A percentile compares a stretch with the other conserved stretches of the same genome.
These are phyloP conservation scores for Quercus rubra DNA, from an alignment of 306 rosid species.

Conservation along the genomic window DNA sequence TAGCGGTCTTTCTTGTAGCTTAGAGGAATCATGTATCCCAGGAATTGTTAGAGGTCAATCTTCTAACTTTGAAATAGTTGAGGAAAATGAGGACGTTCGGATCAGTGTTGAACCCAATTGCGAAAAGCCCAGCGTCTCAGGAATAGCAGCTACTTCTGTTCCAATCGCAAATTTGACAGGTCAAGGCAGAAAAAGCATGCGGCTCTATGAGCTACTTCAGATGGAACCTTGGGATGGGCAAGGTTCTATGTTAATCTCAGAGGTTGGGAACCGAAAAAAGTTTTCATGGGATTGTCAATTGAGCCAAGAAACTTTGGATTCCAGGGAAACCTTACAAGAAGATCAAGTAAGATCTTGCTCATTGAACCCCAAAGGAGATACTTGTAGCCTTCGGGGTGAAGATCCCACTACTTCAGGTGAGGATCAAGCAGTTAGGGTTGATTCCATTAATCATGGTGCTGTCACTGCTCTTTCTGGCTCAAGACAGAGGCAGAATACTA, in stretches of 20 bases:
- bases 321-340: slow-evolving; percentile 25
- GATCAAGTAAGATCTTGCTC: slow-evolving; percentile 25
- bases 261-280: slow-evolving; percentile 13
- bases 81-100: slow-evolving; percentile 28
- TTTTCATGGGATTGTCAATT: slow-evolving; percentile 13
- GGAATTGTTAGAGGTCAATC: slow-evolving; percentile 24
- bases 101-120: slow-evolving; percentile 24
- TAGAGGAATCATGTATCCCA: slow-evolving; percentile 23
- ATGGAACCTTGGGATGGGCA: slow-evolving; percentile 61
- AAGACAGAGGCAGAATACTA: slow-evolving; percentile 35
- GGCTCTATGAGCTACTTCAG: slow-evolving; percentile 64
- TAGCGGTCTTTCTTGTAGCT: slow-evolving; percentile 23
- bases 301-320: slow-evolving; percentile 23
- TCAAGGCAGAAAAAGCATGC: slow-evolving; percentile 57
- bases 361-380: slow-evolving; percentile 22
- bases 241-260: slow-evolving; percentile 19
- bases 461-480: slow-evolving; percentile 30
- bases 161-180: slow-evolving; percentile 38
- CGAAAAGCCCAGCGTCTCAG: slow-evolving; percentile 22
- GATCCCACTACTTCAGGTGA: slow-evolving; percentile 58
- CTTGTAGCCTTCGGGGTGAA: slow-evolving; percentile 35
- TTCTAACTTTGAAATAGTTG: slow-evolving; percentile 44
- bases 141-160: slow-evolving; percentile 28
- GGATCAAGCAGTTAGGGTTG: slow-evolving; percentile 31
- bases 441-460: slow-evolving; percentile 23